These are phyloP conservation scores for Diaporthe vexans DNA, from an alignment of 2,329 filamentous ascomycete genomes.

Conservation along the genomic window DNA sequence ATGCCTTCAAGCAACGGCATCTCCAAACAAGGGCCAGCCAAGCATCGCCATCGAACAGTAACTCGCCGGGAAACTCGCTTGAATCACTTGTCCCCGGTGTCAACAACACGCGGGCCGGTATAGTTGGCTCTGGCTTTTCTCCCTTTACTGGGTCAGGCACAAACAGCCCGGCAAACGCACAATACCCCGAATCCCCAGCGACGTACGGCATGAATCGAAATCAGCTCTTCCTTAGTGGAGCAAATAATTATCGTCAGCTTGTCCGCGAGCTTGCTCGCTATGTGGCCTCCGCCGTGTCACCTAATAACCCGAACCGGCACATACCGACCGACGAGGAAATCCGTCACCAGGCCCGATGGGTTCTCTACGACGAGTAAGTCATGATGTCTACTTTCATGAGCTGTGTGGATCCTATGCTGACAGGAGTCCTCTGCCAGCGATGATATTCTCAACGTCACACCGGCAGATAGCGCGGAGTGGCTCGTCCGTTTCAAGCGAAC, in stretches of 20 bases:
- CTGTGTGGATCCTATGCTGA: background rate
- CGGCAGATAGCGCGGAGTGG: slow-evolving; percentile 75
- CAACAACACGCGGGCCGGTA: background rate
- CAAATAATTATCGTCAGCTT: slow-evolving; percentile 71
- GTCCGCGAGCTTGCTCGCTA: slow-evolving; percentile 67
- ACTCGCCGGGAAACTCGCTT: slow-evolving; percentile 37
- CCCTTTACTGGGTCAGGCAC: slow-evolving; percentile 1
- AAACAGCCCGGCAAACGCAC: slow-evolving; percentile 5
- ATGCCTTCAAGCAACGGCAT: slow-evolving; percentile 66
- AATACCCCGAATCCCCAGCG: slow-evolving; percentile 4
- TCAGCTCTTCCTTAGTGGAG: slow-evolving; percentile 68
- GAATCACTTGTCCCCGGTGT: background rate
- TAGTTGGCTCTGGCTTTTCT: background rate
- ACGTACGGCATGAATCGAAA: slow-evolving; percentile 30
- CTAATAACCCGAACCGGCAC: slow-evolving; percentile 72
- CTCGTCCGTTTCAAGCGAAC: slow-evolving; percentile 73
- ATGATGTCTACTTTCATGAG: background rate
- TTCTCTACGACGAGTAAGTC: slow-evolving; percentile 72
- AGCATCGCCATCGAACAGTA: slow-evolving; percentile 38
- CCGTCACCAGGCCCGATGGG: slow-evolving; percentile 74
- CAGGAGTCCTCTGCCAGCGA: slow-evolving; percentile 56
- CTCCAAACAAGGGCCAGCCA: slow-evolving; percentile 45
- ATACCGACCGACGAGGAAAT: slow-evolving; percentile 73
- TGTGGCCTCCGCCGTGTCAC: slow-evolving; percentile 66
- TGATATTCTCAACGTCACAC: slow-evolving; percentile 75